Evolutionary conservation across 2,329 filamentous ascomycete genomes (phyloP).

Genomic region (Xylaria multiplex): DNA sequence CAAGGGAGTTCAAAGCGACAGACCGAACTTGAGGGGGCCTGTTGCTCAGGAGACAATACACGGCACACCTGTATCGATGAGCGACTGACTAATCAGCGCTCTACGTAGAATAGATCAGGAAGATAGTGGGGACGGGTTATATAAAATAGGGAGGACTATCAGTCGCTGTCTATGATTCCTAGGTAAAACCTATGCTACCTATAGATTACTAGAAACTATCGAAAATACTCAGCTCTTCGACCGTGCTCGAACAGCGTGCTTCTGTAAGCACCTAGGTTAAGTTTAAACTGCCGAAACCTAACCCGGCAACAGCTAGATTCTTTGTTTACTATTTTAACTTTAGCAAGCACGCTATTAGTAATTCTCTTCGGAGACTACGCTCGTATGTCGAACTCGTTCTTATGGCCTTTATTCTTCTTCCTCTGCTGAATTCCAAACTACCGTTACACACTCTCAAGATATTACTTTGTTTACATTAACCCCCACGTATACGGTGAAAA

Average conservation of each 20-base stretch:
- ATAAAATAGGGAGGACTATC: slow-evolving; percentile 11
- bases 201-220: not conserved
- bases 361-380: not conserved
- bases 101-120: not conserved
- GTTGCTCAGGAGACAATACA: slow-evolving; percentile 41
- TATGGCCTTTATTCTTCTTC: not conserved
- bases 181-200: slow-evolving; percentile 1
- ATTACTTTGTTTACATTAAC: not conserved
- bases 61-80: slow-evolving; percentile 44
- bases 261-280: not conserved
- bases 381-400: not conserved
- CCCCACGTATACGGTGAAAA: not conserved
- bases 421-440: not conserved
- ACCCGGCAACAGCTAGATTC: not conserved
- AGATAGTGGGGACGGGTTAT: not conserved
- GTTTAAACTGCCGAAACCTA: not conserved
- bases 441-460: not conserved
- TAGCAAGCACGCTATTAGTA: not conserved
- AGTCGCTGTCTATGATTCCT: not conserved
- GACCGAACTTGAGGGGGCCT: not conserved
- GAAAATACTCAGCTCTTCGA: not conserved
- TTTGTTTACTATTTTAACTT: not conserved
- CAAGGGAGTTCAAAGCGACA: slow-evolving; percentile 17
- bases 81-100: slow-evolving; percentile 30
- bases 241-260: not conserved